Evolutionary conservation across 306 rosid species (phyloP), one percentile per base, ranked within the genome.

Genomic region (Vigna mungo): DNA sequence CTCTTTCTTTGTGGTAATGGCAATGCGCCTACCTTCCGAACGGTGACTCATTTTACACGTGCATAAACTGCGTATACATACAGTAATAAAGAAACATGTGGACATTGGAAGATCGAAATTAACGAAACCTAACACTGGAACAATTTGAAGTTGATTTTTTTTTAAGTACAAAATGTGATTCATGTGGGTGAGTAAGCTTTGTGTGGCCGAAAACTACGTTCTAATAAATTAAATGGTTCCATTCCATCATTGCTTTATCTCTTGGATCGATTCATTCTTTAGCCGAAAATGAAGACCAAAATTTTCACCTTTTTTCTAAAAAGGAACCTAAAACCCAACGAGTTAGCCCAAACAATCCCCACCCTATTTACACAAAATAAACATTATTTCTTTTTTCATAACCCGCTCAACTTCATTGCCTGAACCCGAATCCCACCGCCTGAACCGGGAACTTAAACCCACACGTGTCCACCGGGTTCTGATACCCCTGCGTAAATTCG

Each of bases 301-400:
- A 66, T 70, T 77, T 53, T 1, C 68, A 32, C 49, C 46, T 55
- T 69, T 55, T 69, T 54, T 66, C 62, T 21, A 55, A 55, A 21
- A 55, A 10, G 77, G 74, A 78, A 79, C 84, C 75, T 71, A 54
- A 49, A 65, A 72, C 65, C 87, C 72, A 79, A 61, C 48, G 66
- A 62, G 85, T 77, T 73, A 61, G 86, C 87, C 94, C 85, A 87
- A 88, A 85, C 73, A 88, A 88, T 83, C 81, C 92, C 94, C 77
- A 56, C 39, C 39, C 54, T 90, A 92, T 91, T 71, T 89, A 90
- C 98, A 90, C 75, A 37, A 67, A 63, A 75, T 16, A 34, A 69
- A 41, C 39, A 27, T 13, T 20, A 56, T 37, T 34, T 12, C 4
- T 5, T 6, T n/a, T 53, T 16, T 15, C 15, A 2, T 14, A 68